Base-by-base conservation (phyloP, 2,329 filamentous ascomycete genomes). In the Ophiosphaerella narmari region DNA sequence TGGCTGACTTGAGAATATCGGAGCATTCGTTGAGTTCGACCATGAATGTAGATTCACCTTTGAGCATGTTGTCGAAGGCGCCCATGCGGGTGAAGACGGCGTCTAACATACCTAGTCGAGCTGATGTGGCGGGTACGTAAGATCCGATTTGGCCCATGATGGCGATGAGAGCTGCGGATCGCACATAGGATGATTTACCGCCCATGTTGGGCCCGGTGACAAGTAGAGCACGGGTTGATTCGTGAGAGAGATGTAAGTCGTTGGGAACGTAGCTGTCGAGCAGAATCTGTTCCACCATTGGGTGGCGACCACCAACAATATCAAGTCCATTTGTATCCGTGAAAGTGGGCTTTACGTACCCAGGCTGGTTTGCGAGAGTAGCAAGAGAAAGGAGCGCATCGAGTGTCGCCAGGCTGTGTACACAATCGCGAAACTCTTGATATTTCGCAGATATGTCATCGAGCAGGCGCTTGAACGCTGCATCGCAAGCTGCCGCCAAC, bases 131-230 rank as follows among this genome's bases (percentile, higher is more conserved):
- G 2, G 94, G 94, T 1, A 99, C 91, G 72, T 92, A 99, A 33
- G 90, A 95, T 43, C 94, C 94, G 57, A 97, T 88, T 70, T 99
- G 94, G 7, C 91, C 91, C 78, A 99, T 92, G 65, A 99, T 92
- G 40, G 89, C 84, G 55, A 97, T 91, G 6, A 99, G 84, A 8
- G 94, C 93, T 38, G 96, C 86, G 59, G 92, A 90, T 45, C 94
- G 90, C 18, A 99, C 93, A 72, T 96, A 99, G 50, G 89, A 94
- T n/a, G 91, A 96, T 71, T 99, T 99, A 48, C 94, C 94, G 65
- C 94, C 94, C 94, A 99, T 99, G 77, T 99, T 99, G 26, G 94
- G 94, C 0, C 94, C 94, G 0, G 94, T 99, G 64, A 99, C 87
- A 48, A 97, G 86, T 60, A 97, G 84, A 2, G 91, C 90, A 5